Percentiles rank a stretch among this genome's conserved stretches.
Conservation (phyloP, 2,329 filamentous ascomycete species). For the Phoma sp. region DNA sequence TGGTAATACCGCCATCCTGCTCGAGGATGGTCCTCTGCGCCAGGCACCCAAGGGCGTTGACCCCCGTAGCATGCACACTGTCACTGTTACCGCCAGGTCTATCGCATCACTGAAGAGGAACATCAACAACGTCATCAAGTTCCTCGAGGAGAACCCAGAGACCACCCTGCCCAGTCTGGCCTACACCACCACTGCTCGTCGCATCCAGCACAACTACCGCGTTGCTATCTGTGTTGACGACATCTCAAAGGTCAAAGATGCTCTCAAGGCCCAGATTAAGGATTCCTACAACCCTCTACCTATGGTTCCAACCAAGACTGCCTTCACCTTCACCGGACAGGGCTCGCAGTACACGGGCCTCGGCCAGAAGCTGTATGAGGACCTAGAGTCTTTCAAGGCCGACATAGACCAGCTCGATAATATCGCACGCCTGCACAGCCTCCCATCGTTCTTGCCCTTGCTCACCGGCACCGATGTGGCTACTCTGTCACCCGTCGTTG, state of each 20-base stretch:
- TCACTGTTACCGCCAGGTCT: conserved; percentile 60
- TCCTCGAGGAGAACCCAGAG: conserved; percentile 54
- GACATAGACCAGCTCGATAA: conserved; percentile 60
- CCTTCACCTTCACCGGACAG: conserved; percentile 62
- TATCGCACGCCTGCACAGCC: conserved; percentile 54
- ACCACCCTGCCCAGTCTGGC: conserved; percentile 58
- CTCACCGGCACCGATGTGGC: conserved; percentile 58
- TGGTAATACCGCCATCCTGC: conserved; percentile 61
- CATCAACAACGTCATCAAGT: conserved; percentile 56
- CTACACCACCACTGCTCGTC: conserved; percentile 61
- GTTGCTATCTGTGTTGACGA: conserved; percentile 57
- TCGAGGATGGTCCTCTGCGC: conserved; percentile 59
- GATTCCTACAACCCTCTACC: conserved; percentile 61
- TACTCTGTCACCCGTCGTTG: conserved; percentile 60
- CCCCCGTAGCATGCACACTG: conserved; percentile 55
- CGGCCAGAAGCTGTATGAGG: conserved; percentile 59
- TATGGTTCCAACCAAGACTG: conserved; percentile 60
- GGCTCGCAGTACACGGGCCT: conserved; percentile 62
- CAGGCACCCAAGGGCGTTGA: conserved; percentile 53
- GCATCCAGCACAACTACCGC: conserved; percentile 63
- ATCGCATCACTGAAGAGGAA: conserved; percentile 61
- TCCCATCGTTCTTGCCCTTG: conserved; percentile 60
- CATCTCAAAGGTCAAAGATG: conserved; percentile 56
- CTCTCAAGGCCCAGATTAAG: conserved; percentile 57
- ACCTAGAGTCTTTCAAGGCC: conserved; percentile 56